Conservation (phyloP, 1,139 yeast genomes). For the Suhomyces ambrosiae region DNA sequence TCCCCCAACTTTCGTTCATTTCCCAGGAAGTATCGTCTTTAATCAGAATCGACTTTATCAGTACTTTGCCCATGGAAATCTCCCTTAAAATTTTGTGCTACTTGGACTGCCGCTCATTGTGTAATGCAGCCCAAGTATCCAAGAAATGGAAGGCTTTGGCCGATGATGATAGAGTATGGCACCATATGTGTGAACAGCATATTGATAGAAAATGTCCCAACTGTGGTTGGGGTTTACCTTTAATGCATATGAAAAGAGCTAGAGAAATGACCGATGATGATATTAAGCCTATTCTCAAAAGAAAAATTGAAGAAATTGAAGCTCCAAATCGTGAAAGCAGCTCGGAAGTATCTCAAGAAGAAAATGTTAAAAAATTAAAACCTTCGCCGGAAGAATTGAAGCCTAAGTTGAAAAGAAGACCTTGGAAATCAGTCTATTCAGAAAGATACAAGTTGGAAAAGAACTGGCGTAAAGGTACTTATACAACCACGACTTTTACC, state of each 20-base stretch:
- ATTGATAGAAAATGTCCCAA: constrained; percentile 95
- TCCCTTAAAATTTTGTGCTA: constrained; percentile 83
- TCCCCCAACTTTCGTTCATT: constrained; percentile 85
- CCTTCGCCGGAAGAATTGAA: neutral
- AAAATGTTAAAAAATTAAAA: constrained; percentile 1
- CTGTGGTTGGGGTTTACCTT: constrained; percentile 98
- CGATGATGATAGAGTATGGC: constrained; percentile 97
- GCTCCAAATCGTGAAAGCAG: neutral
- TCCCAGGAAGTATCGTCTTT: constrained; percentile 77
- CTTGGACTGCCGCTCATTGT: constrained; percentile 86
- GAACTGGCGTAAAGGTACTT: constrained; percentile 89
- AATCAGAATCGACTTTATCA: constrained; percentile 84
- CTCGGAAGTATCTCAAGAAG: neutral
- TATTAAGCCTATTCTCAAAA: constrained; percentile 27
- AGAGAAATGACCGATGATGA: constrained; percentile 48
- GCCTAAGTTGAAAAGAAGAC: constrained; percentile 44
- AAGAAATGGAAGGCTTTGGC: constrained; percentile 84
- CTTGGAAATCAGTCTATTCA: constrained; percentile 94
- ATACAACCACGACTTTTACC: constrained; percentile 61
- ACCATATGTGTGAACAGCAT: constrained; percentile 97
- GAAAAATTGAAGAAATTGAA: constrained; percentile 29
- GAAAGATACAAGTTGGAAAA: constrained; percentile 89
- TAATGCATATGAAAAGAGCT: constrained; percentile 80
- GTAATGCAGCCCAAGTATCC: constrained; percentile 92
- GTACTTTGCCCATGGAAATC: constrained; percentile 83